These are phyloP conservation scores for Cyberlindnera nakhonratchasimensis DNA, from an alignment of 805 yeast genomes.

Conservation along the genomic window DNA sequence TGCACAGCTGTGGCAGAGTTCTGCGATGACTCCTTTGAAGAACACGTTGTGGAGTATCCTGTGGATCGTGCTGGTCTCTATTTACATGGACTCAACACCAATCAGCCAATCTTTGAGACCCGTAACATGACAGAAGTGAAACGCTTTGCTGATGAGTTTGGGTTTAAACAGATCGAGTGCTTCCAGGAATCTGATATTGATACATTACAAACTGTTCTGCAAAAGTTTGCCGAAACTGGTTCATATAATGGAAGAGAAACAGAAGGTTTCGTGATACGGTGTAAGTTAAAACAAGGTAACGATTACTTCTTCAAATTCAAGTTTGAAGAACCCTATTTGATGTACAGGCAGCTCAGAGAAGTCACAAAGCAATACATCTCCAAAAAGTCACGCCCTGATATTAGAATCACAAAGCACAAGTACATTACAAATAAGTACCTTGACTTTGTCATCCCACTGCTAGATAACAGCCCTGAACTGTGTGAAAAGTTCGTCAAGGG, in stretches of 20 bases:
- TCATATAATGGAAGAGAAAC: constrained; percentile 66
- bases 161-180: constrained; percentile 61
- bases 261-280: constrained; percentile 92
- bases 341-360: constrained; percentile 90
- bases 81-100: constrained; percentile 81
- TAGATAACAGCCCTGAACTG: constrained; percentile 46
- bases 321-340: constrained; percentile 90
- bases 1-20: constrained; percentile 88
- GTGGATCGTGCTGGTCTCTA: constrained; percentile 74
- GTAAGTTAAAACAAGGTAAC: constrained; percentile 33
- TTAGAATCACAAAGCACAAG: constrained; percentile 49
- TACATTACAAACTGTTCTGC: constrained; percentile 48
- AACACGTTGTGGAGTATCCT: constrained; percentile 79
- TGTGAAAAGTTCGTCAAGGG: constrained; percentile 47
- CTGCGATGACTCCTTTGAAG: constrained; percentile 92
- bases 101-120: constrained; percentile 61
- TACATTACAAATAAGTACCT: constrained; percentile 64
- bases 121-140: constrained; percentile 57
- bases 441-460: constrained; percentile 56
- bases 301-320: constrained; percentile 88
- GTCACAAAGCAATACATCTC: constrained; percentile 60
- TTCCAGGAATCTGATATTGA: constrained; percentile 37
- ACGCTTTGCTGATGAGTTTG: constrained; percentile 60
- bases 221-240: constrained; percentile 61
- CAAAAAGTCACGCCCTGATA: constrained; percentile 28